Percentiles rank a stretch among this genome's conserved stretches.
Evolutionary conservation across 768 basidiomycete species (phyloP).

Genomic region (Lactarius sp.): DNA sequence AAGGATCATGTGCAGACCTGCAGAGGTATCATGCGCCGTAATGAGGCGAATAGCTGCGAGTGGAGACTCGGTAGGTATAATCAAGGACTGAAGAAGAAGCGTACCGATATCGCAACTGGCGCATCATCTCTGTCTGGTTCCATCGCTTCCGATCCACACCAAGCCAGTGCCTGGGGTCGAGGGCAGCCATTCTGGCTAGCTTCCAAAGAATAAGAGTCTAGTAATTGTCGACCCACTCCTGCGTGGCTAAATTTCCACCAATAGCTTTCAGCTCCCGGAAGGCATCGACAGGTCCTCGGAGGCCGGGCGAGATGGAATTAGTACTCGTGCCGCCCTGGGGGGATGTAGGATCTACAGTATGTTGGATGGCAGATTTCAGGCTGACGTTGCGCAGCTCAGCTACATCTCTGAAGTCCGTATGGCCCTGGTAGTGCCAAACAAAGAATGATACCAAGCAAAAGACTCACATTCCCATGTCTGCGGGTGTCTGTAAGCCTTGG

Average conservation of each 20-base stretch:
- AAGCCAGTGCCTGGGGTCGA: slow-evolving; percentile 59
- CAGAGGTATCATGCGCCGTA: slow-evolving; percentile 75
- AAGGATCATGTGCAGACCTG: slow-evolving; percentile 77
- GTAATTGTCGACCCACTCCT: slow-evolving; percentile 87
- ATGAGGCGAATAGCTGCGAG: slow-evolving; percentile 63
- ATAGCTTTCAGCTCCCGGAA: slow-evolving; percentile 47
- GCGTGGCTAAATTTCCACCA: slow-evolving; percentile 66
- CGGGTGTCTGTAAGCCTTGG: slow-evolving; percentile 34
- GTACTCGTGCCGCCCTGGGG: not conserved
- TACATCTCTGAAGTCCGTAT: slow-evolving; percentile 17
- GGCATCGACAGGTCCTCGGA: slow-evolving; percentile 43
- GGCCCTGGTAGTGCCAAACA: not conserved
- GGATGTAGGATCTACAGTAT: not conserved
- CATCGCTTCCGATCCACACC: slow-evolving; percentile 54
- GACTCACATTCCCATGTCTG: slow-evolving; percentile 47
- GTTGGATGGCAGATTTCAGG: slow-evolving; percentile 15
- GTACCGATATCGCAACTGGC: slow-evolving; percentile 84
- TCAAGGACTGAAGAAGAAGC: slow-evolving; percentile 18
- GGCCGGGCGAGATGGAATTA: slow-evolving; percentile 1
- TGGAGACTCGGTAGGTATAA: not conserved
- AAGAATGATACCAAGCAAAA: not conserved
- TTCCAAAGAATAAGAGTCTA: slow-evolving; percentile 94
- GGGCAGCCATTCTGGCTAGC: slow-evolving; percentile 73
- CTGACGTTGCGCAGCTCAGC: slow-evolving; percentile 15
- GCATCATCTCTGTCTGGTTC: slow-evolving; percentile 77